Conservation (phyloP, 371 early-diverging fungal species). For the Saksenaea oblongispora region DNA sequence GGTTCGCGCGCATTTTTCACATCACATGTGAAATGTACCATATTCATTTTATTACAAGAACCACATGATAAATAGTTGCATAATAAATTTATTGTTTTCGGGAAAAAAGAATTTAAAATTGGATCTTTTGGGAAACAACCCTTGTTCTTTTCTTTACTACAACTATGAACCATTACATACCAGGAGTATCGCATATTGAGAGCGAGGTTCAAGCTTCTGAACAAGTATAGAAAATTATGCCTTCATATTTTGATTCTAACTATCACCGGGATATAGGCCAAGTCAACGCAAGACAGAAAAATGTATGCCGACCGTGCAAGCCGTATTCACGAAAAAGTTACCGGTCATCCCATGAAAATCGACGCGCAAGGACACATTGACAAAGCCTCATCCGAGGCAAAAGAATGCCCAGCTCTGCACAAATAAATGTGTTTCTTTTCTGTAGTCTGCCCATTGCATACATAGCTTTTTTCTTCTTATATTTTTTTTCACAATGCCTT, state of each 20-base stretch:
- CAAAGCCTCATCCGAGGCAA: conserved; percentile 19
- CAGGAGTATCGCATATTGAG: too few relatives aligned
- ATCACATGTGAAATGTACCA: too few relatives aligned
- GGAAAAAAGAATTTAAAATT: too few relatives aligned
- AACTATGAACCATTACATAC: too few relatives aligned
- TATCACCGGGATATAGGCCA: conserved; percentile 1
- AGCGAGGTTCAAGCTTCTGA: conserved; percentile 19
- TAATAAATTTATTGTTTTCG: too few relatives aligned
- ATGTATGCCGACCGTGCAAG: conserved; percentile 21
- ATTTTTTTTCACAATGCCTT: not conserved
- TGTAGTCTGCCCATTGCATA: not conserved
- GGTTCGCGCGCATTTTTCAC: too few relatives aligned
- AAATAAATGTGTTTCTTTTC: not conserved
- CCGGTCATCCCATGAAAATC: conserved; percentile 30
- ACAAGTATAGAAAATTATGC: conserved; percentile 9
- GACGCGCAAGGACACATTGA: conserved; percentile 28
- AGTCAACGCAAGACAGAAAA: conserved; percentile 17
- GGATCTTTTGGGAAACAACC: too few relatives aligned
- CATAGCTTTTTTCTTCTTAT: not conserved
- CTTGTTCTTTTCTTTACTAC: too few relatives aligned
- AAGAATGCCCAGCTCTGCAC: not conserved
- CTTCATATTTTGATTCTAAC: not conserved
- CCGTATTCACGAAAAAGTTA: conserved; percentile 22
- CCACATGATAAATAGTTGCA: too few relatives aligned
- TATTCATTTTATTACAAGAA: too few relatives aligned